Conservation (phyloP, 2,329 filamentous ascomycete genomes). For the Aspergillus pseudotamarii region DNA sequence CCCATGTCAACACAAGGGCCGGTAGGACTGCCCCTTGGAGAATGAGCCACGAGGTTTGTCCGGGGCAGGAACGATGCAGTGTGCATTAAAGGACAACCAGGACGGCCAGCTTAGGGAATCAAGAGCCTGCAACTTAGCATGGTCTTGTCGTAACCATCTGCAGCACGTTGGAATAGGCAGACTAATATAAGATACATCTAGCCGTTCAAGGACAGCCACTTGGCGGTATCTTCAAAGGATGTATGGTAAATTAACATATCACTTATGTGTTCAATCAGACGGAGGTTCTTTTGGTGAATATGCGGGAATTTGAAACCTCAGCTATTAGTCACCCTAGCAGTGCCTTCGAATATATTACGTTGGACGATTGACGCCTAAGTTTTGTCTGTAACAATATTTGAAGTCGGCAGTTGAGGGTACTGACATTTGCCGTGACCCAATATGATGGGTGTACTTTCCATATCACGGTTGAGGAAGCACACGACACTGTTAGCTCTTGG, state of each 20-base stretch:
- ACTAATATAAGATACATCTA: not conserved
- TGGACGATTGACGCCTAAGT: not conserved
- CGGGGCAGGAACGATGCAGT: no score
- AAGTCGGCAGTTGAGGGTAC: not conserved
- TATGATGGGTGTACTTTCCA: not conserved
- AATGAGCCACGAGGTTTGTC: not conserved
- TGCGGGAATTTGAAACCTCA: not conserved
- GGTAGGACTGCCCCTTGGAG: not conserved
- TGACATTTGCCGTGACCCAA: not conserved
- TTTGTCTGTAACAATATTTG: not conserved
- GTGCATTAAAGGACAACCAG: no score
- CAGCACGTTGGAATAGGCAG: not conserved
- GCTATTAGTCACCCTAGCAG: not conserved
- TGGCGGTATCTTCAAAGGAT: not conserved
- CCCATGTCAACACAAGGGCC: not conserved
- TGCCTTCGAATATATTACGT: not conserved
- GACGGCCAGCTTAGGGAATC: not conserved
- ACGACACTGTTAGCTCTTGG: not conserved
- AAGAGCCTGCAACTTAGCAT: not conserved
- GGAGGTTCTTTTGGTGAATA: not conserved
- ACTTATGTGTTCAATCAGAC: not conserved
- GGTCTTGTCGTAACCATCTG: not conserved
- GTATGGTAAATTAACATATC: not conserved
- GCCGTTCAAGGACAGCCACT: no score
- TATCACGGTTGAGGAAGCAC: not conserved